These are phyloP conservation scores for Aspergillus novofumigatus DNA, from an alignment of 2,329 filamentous ascomycete genomes.

Conservation along the genomic window DNA sequence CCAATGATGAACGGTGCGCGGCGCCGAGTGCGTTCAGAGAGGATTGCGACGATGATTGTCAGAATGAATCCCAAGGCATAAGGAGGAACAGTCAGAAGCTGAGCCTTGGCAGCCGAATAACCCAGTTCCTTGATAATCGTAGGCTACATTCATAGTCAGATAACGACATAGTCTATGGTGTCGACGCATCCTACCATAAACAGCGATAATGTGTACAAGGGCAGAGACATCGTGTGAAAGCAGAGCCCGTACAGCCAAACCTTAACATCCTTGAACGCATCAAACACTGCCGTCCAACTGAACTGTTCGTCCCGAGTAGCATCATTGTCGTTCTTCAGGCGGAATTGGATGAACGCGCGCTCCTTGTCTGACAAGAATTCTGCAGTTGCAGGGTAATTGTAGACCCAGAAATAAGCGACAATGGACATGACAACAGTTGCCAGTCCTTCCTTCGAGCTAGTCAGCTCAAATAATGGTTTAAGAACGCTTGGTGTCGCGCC, in stretches of 20 bases:
- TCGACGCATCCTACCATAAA: constrained; percentile 25
- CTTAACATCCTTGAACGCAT: constrained; percentile 64
- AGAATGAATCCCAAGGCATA: constrained; percentile 61
- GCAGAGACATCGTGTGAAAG: constrained; percentile 70
- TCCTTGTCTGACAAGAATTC: constrained; percentile 46
- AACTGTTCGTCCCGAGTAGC: constrained; percentile 66
- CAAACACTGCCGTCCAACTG: constrained; percentile 60
- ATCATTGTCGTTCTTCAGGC: constrained; percentile 65
- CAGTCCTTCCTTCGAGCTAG: constrained; percentile 55
- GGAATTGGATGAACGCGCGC: constrained; percentile 55
- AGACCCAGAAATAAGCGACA: constrained; percentile 37
- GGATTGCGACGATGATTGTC: constrained; percentile 55
- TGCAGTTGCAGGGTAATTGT: constrained; percentile 41
- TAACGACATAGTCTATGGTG: neutral
- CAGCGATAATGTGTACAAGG: constrained; percentile 37
- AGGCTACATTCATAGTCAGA: constrained; percentile 20
- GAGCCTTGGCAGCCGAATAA: constrained; percentile 39
- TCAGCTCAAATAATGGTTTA: neutral
- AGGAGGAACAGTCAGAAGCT: constrained; percentile 60
- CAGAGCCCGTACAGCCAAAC: constrained; percentile 68
- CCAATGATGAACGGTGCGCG: constrained; percentile 62
- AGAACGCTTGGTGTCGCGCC: neutral
- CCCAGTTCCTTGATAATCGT: constrained; percentile 43
- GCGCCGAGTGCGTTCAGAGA: constrained; percentile 55
- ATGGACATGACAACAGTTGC: constrained; percentile 57